Conservation (phyloP, 2,329 filamentous ascomycete genomes). For the Penicillium brevicompactum region DNA sequence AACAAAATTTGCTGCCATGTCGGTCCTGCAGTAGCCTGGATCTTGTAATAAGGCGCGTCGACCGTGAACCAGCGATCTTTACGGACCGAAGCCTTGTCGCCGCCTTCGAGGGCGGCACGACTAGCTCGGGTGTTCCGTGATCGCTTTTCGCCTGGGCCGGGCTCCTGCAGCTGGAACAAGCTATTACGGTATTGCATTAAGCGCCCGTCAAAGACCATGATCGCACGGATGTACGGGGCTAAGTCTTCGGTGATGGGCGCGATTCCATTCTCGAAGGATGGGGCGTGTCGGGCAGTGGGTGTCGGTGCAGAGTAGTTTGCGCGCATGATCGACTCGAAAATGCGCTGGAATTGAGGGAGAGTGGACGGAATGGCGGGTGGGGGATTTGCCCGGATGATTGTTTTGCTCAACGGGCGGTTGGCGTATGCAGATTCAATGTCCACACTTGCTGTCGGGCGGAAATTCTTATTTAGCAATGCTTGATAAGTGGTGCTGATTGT, state of each 20-base stretch:
- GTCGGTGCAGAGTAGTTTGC: conserved; percentile 36
- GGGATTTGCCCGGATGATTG: conserved; percentile 11
- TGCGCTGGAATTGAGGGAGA: conserved; percentile 46
- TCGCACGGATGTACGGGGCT: conserved; percentile 85
- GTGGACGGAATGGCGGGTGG: conserved; percentile 27
- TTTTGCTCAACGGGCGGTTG: conserved; percentile 33
- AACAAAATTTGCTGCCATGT: conserved; percentile 44
- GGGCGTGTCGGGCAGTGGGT: conserved; percentile 50
- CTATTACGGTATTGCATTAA: conserved; percentile 69
- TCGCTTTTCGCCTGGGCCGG: conserved; percentile 54
- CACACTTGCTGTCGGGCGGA: conserved; percentile 15
- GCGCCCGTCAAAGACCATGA: conserved; percentile 73
- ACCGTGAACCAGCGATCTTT: conserved; percentile 72
- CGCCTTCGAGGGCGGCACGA: conserved; percentile 75
- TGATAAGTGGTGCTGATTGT: conserved; percentile 36
- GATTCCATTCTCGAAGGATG: conserved; percentile 74
- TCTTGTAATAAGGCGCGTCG: conserved; percentile 60
- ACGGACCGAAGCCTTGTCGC: conserved; percentile 66
- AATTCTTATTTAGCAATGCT: conserved; percentile 31
- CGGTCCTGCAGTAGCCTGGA: conserved; percentile 64
- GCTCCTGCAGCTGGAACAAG: conserved; percentile 60
- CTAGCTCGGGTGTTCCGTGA: conserved; percentile 73
- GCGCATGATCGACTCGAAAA: conserved; percentile 56
- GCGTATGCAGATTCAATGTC: conserved; percentile 30
- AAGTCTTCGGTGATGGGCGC: conserved; percentile 71